Percentiles rank a stretch among this genome's conserved stretches.
Conservation (phyloP, 495 filamentous ascomycete species). For the Filosporella fistucella region DNA sequence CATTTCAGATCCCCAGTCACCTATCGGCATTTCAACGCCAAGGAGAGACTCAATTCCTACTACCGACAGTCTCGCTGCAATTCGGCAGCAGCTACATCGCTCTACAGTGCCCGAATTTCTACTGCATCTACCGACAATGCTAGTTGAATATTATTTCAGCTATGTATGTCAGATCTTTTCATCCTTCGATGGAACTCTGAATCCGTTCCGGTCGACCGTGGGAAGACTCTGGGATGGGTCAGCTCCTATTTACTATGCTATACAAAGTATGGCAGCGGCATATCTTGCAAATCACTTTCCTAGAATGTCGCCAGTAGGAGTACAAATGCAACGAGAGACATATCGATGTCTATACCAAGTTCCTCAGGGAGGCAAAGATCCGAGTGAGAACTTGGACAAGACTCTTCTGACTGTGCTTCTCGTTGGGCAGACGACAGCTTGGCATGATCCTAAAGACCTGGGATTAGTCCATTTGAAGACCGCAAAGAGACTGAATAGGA, state of each 20-base stretch:
- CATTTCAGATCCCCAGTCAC: too few relatives aligned
- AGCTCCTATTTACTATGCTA: conserved; percentile 51
- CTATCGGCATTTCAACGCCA: too few relatives aligned
- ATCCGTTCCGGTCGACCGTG: conserved; percentile 52
- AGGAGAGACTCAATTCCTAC: conserved; percentile 19
- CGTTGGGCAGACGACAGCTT: conserved; percentile 51
- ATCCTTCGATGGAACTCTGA: conserved; percentile 53
- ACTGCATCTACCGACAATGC: conserved; percentile 46
- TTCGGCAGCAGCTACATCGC: conserved; percentile 22
- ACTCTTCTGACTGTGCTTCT: conserved; percentile 48
- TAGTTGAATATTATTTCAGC: conserved; percentile 58
- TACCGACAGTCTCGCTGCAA: conserved; percentile 27
- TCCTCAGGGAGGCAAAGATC: conserved; percentile 4
- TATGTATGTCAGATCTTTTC: conserved; percentile 54
- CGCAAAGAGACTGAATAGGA: conserved; percentile 19
- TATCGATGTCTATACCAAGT: conserved; percentile 15
- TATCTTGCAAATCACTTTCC: conserved; percentile 53
- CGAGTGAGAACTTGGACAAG: conserved; percentile 41
- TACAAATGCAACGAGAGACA: conserved; percentile 45
- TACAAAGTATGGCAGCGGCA: conserved; percentile 60
- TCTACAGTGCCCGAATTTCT: conserved; percentile 31
- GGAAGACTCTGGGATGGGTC: conserved; percentile 52
- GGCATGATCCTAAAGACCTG: conserved; percentile 51
- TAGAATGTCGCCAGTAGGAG: conserved; percentile 44
- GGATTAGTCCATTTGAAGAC: conserved; percentile 45